Evolutionary conservation across 495 filamentous ascomycete genomes (phyloP).

Genomic region (Podospora bellae-mahoneyi): DNA sequence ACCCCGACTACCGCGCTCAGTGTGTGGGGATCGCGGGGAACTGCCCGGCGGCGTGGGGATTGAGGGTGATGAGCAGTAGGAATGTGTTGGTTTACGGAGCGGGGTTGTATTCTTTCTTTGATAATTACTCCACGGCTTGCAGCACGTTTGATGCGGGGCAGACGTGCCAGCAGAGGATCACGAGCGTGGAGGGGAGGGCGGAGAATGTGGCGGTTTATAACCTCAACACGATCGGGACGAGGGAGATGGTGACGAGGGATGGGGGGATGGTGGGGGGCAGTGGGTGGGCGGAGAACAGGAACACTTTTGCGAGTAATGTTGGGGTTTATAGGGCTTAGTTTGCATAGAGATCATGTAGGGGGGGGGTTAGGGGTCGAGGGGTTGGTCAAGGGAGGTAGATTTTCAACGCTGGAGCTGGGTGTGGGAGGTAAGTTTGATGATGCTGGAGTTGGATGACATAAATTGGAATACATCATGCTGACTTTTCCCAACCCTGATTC

Average conservation of each 20-base stretch:
- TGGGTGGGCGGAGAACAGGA: conserved; percentile 40
- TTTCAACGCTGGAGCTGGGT: neutral
- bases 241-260: conserved; percentile 46
- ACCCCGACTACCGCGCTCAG: conserved; percentile 54
- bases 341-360: neutral
- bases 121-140: conserved; percentile 48
- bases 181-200: conserved; percentile 45
- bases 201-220: conserved; percentile 52
- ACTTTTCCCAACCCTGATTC: too few relatives aligned
- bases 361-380: neutral
- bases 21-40: conserved; percentile 43
- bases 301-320: conserved; percentile 45
- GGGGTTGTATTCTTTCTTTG: conserved; percentile 76
- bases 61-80: conserved; percentile 58
- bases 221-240: conserved; percentile 53
- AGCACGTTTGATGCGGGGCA: conserved; percentile 44
- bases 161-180: conserved; percentile 55
- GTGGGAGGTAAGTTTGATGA: neutral
- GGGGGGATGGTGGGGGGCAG: conserved; percentile 39
- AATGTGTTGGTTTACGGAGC: conserved; percentile 65
- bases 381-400: neutral
- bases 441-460: neutral
- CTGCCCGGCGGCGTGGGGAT: conserved; percentile 61
- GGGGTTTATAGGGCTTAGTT: conserved; percentile 38
- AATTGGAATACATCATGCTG: too few relatives aligned